A percentile compares a stretch with the other conserved stretches of the same genome.
phyloP scores from a whole-genome alignment of 2,329 filamentous ascomycete genomes.

The Ascocoryne sarcoides region DNA sequence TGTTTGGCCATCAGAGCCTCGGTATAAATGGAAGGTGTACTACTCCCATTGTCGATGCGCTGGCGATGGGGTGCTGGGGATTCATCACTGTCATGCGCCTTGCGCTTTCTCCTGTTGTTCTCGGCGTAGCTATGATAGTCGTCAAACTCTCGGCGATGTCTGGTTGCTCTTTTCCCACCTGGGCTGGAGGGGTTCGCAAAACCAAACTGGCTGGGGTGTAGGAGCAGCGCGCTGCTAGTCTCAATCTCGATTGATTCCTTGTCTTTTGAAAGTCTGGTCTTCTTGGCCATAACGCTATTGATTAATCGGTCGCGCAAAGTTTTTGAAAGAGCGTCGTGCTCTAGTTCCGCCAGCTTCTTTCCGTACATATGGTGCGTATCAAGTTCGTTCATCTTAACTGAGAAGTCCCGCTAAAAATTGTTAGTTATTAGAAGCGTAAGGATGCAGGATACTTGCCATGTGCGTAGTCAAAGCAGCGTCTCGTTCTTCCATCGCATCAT shows the following conservation, averaged over 20 bases:
- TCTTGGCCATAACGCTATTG: constrained; percentile 56
- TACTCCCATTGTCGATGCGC: constrained; percentile 44
- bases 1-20: constrained; percentile 42
- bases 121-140: constrained; percentile 47
- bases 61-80: constrained; percentile 51
- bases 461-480: constrained; percentile 76
- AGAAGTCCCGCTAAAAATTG: constrained; percentile 48
- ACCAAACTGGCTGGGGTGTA: constrained; percentile 61
- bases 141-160: constrained; percentile 50
- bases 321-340: constrained; percentile 48
- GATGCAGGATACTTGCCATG: constrained; percentile 50
- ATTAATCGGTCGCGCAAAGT: constrained; percentile 60
- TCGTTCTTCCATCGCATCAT: constrained; percentile 78
- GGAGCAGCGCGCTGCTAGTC: constrained; percentile 54
- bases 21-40: constrained; percentile 56
- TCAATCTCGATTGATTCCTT: constrained; percentile 61
- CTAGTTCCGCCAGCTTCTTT: constrained; percentile 51
- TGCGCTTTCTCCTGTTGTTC: constrained; percentile 54
- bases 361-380: constrained; percentile 53
- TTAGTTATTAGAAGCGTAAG: constrained; percentile 5
- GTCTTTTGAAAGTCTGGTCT: constrained; percentile 54
- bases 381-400: constrained; percentile 51
- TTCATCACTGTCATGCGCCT: constrained; percentile 51
- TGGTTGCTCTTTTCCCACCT: constrained; percentile 55
- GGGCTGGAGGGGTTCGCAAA: constrained; percentile 56